Evolutionary conservation across 257 asterid species (phyloP).

Genomic region (Solanum pennellii): DNA sequence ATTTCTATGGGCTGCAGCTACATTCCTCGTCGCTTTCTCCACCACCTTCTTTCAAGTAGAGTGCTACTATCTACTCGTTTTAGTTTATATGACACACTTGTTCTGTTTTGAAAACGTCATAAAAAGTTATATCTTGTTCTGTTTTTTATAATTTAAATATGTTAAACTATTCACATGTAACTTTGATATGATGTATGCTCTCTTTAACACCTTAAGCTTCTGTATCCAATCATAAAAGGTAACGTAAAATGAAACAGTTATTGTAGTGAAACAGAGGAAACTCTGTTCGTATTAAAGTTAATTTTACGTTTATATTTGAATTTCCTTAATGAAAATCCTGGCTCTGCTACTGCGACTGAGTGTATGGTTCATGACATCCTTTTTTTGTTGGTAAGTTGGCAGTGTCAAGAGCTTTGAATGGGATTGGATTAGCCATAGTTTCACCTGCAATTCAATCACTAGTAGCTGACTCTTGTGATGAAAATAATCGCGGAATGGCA

Average conservation of each 20-base stretch:
- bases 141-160: not conserved
- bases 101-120: not conserved
- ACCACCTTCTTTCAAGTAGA: conserved; percentile 46
- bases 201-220: not conserved
- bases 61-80: not conserved
- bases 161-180: not conserved
- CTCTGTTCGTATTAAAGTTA: not conserved
- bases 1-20: conserved; percentile 71
- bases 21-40: conserved; percentile 70
- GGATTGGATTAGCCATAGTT: conserved; percentile 82
- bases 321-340: not conserved
- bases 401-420: conserved; percentile 72
- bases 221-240: not conserved
- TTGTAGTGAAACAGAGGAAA: not conserved
- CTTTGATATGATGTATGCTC: not conserved
- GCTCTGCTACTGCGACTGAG: not conserved
- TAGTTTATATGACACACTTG: not conserved
- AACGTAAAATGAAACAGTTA: not conserved
- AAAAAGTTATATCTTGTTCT: not conserved
- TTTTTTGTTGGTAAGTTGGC: conserved; percentile 42
- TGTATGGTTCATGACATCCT: not conserved
- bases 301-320: not conserved
- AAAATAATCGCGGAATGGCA: conserved; percentile 58
- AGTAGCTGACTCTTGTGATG: conserved; percentile 80
- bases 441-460: conserved; percentile 87